Evolutionary conservation across 1,284 basidiomycete genomes (phyloP).

Genomic region (Cystobasidium sp.): DNA sequence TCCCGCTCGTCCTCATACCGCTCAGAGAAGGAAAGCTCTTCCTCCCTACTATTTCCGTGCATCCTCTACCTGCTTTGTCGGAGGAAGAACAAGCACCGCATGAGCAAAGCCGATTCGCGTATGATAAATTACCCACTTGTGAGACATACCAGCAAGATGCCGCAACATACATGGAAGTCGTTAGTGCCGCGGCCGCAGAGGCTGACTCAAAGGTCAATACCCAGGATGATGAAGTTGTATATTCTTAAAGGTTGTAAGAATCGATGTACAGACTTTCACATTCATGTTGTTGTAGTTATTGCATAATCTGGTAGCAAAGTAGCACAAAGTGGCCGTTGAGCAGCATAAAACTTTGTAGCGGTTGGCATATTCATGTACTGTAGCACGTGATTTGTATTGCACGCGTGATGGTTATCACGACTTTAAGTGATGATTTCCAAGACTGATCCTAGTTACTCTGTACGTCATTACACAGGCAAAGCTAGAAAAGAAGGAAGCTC

Average conservation of each 20-base stretch:
- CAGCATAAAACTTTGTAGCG: not conserved
- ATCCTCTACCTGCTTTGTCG: constrained; percentile 1
- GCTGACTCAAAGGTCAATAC: not conserved
- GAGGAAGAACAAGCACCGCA: not conserved
- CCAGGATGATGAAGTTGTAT: not conserved
- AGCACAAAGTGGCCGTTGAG: too few species aligned
- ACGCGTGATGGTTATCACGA: too few species aligned
- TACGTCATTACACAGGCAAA: too few species aligned
- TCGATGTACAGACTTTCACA: not conserved
- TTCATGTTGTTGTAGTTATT: not conserved
- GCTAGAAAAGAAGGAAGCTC: not conserved
- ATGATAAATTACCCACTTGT: not conserved
- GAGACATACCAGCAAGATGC: constrained; percentile 10
- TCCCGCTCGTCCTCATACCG: constrained; percentile 10
- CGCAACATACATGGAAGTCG: not conserved
- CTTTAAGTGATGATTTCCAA: too few species aligned
- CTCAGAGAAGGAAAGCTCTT: constrained; percentile 19
- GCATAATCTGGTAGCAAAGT: not conserved
- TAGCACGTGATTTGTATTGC: too few species aligned
- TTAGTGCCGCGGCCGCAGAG: not conserved
- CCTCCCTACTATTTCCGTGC: constrained; percentile 12
- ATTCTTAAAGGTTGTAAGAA: not conserved
- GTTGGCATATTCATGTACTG: too few species aligned
- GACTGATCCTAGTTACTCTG: too few species aligned
- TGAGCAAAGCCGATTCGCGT: not conserved